phyloP scores from a whole-genome alignment of 768 basidiomycete genomes.

The Lentinula sp. region DNA sequence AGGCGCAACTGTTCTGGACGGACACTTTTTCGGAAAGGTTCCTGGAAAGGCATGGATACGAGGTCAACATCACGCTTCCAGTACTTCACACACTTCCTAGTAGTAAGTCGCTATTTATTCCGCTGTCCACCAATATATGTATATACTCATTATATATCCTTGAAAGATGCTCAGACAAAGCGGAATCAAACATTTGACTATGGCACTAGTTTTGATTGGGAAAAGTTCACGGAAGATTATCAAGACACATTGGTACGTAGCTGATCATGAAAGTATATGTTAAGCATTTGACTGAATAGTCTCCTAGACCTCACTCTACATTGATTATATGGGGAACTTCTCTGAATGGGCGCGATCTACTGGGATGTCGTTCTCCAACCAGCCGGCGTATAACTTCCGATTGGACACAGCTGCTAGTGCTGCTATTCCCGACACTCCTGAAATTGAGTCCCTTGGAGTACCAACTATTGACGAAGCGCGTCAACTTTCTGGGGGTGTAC shows the following conservation, averaged over 20 bases:
- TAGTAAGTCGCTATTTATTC: conserved; percentile 1
- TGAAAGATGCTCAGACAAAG: background rate
- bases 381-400: conserved; percentile 13
- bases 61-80: conserved; percentile 12
- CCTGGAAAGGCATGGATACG: conserved; percentile 13
- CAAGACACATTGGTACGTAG: conserved; percentile 9
- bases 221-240: conserved; percentile 12
- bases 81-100: conserved; percentile 8
- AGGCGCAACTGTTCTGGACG: conserved; percentile 12
- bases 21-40: conserved; percentile 10
- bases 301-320: conserved; percentile 9
- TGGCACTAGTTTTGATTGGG: conserved; percentile 8
- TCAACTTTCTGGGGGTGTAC: conserved; percentile 11
- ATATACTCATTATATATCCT: background rate
- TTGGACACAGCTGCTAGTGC: conserved; percentile 11
- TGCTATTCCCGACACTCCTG: conserved; percentile 12
- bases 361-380: conserved; percentile 11
- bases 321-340: conserved; percentile 11
- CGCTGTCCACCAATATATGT: background rate
- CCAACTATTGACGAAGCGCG: conserved; percentile 11
- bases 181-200: conserved; percentile 11
- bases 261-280: background rate
- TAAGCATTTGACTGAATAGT: background rate
- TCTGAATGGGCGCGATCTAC: conserved; percentile 7
- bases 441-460: conserved; percentile 12